Evolutionary conservation across 2,329 filamentous ascomycete genomes (phyloP).

Genomic region (Colletotrichum phormii): DNA sequence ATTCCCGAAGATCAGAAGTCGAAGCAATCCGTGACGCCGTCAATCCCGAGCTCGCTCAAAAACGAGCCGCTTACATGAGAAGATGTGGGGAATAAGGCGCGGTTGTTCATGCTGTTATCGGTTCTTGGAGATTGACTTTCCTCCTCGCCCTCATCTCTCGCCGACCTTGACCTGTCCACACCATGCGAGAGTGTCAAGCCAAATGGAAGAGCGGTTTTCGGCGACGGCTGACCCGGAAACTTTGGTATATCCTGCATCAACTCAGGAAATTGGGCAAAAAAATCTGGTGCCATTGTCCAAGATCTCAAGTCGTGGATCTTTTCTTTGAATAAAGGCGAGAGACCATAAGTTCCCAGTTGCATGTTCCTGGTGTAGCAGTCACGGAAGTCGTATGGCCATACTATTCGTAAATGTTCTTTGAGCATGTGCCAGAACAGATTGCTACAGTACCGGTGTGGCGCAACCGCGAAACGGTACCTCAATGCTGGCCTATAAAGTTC

Average conservation of each 20-base stretch:
- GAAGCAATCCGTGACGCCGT: neutral
- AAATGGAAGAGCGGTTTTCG: neutral
- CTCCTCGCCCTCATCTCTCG: neutral
- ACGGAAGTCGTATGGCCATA: slow-evolving; percentile 41
- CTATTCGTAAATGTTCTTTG: slow-evolving; percentile 38
- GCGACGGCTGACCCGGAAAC: slow-evolving; percentile 1
- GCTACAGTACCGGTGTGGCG: slow-evolving; percentile 45
- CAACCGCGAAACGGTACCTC: slow-evolving; percentile 44
- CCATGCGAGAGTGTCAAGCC: neutral
- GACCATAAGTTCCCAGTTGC: slow-evolving; percentile 39
- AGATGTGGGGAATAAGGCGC: neutral
- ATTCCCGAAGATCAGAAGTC: neutral
- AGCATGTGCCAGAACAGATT: slow-evolving; percentile 46
- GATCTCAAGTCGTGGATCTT: slow-evolving; percentile 41
- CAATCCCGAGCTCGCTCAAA: neutral
- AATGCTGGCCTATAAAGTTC: slow-evolving; percentile 41
- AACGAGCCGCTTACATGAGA: neutral
- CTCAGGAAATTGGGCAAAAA: slow-evolving; percentile 44
- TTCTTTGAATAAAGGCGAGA: slow-evolving; percentile 40
- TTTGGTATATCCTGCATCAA: slow-evolving; percentile 45
- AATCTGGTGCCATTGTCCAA: slow-evolving; percentile 44
- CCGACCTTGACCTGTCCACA: neutral
- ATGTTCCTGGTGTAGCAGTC: slow-evolving; percentile 42
- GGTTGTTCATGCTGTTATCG: no score
- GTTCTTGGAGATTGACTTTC: no score